Evolutionary conservation across 768 basidiomycete species (phyloP).

Genomic region (Psilocybe subaeruginosa): DNA sequence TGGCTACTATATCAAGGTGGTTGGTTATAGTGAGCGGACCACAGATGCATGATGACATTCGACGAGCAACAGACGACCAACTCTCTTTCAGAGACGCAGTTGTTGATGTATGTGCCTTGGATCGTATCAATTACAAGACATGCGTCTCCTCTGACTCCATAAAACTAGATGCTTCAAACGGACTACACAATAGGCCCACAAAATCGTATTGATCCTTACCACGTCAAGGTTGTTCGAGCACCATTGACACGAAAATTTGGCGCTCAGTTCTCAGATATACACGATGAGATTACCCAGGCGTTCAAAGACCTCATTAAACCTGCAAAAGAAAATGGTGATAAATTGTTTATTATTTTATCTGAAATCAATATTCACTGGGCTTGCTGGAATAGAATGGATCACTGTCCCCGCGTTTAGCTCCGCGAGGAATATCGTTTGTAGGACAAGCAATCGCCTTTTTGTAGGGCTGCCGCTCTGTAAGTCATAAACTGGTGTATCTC

Average conservation of each 20-base stretch:
- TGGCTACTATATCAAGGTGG: constrained; percentile 14
- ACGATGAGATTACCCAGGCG: constrained; percentile 43
- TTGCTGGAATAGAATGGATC: not conserved
- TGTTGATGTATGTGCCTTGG: not conserved
- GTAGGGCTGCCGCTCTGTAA: not conserved
- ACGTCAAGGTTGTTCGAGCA: constrained; percentile 1
- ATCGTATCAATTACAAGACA: no score
- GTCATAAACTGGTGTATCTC: not conserved
- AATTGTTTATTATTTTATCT: no score
- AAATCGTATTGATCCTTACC: constrained; percentile 9
- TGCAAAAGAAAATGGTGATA: not conserved
- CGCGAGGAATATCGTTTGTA: not conserved
- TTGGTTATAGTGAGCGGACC: constrained; percentile 13
- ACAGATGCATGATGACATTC: constrained; percentile 15
- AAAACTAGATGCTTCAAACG: constrained; percentile 3
- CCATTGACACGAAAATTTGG: constrained; percentile 8
- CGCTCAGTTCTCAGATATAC: not conserved
- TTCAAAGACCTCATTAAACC: constrained; percentile 38
- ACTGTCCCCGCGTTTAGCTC: not conserved
- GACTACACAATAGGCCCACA: constrained; percentile 9
- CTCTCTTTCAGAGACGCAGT: constrained; percentile 15
- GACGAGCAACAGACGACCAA: constrained; percentile 16
- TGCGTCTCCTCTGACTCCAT: no score
- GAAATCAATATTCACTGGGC: no score
- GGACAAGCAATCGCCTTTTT: not conserved